Conservation (phyloP, 345 rosid species). For the Moringa oleifera region DNA sequence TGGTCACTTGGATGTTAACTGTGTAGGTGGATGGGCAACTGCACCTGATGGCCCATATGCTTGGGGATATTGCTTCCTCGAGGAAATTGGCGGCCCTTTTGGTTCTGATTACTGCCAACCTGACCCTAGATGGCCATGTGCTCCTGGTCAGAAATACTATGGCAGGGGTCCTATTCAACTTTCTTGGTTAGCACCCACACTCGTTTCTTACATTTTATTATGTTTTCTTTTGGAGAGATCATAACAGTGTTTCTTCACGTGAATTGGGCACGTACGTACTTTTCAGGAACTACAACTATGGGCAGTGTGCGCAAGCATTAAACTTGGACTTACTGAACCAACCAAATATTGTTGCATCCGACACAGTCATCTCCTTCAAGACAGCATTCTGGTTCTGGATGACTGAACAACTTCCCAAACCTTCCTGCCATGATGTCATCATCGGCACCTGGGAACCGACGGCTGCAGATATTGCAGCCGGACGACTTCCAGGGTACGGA, state of each 20-base stretch:
- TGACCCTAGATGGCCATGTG: constrained; percentile 40
- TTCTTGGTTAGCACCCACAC: constrained; percentile 29
- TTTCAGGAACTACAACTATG: constrained; percentile 69
- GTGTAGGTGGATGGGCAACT: too few species aligned
- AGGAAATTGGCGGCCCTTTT: constrained; percentile 45
- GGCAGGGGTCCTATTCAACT: constrained; percentile 75
- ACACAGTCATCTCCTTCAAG: constrained; percentile 46
- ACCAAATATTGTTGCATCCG: constrained; percentile 49
- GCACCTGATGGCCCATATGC: constrained; percentile 68
- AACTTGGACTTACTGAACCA: constrained; percentile 49
- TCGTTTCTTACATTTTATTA: too few species aligned
- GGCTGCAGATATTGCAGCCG: too few species aligned
- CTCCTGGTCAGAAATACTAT: constrained; percentile 45
- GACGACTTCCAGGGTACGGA: too few species aligned
- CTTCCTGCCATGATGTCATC: too few species aligned
- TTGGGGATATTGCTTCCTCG: constrained; percentile 58
- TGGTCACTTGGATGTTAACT: too few species aligned
- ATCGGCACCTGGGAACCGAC: too few species aligned
- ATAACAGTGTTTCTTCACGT: background rate
- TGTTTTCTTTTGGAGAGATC: too few species aligned
- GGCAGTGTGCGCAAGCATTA: constrained; percentile 49
- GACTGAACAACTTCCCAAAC: constrained; percentile 56
- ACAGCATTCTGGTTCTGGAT: constrained; percentile 77
- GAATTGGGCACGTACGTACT: too few species aligned
- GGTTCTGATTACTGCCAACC: constrained; percentile 37